phyloP scores from a whole-genome alignment of 2,329 filamentous ascomycete genomes.

The Colletotrichum tanaceti region DNA sequence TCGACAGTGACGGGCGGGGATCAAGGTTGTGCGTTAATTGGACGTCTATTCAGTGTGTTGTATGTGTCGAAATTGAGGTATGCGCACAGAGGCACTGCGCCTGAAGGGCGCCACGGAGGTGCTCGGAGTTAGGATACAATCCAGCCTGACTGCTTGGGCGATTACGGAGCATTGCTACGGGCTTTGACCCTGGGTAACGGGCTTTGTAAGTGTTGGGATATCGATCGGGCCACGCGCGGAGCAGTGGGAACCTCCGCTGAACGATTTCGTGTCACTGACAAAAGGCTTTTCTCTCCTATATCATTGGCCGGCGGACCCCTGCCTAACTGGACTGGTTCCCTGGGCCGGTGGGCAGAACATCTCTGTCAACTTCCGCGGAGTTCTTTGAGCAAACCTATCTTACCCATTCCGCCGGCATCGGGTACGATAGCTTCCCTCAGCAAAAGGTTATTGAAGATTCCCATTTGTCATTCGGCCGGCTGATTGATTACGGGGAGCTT shows the following conservation, averaged over 20 bases:
- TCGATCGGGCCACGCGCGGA: no score
- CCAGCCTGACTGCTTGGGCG: no score
- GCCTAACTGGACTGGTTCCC: background rate
- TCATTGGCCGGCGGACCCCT: constrained; percentile 25
- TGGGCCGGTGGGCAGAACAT: background rate
- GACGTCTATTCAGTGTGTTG: no score
- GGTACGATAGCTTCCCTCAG: constrained; percentile 4
- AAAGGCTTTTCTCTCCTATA: constrained; percentile 16
- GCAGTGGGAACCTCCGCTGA: constrained; percentile 21
- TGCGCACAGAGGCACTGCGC: no score
- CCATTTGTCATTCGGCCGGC: constrained; percentile 20
- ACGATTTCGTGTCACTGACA: constrained; percentile 29
- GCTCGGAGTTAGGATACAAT: no score
- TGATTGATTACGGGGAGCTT: background rate
- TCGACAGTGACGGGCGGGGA: no score
- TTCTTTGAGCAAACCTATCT: constrained; percentile 10
- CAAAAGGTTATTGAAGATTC: background rate
- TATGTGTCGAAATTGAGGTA: no score
- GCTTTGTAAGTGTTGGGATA: no score
- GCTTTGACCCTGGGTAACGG: no score
- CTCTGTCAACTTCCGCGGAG: constrained; percentile 14
- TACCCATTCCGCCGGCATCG: constrained; percentile 29
- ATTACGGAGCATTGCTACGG: no score
- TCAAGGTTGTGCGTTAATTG: no score
- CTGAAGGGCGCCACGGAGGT: no score